These are phyloP conservation scores for Ophiocordyceps camponoti-saundersi DNA, from an alignment of 2,329 filamentous ascomycete genomes.

Conservation along the genomic window DNA sequence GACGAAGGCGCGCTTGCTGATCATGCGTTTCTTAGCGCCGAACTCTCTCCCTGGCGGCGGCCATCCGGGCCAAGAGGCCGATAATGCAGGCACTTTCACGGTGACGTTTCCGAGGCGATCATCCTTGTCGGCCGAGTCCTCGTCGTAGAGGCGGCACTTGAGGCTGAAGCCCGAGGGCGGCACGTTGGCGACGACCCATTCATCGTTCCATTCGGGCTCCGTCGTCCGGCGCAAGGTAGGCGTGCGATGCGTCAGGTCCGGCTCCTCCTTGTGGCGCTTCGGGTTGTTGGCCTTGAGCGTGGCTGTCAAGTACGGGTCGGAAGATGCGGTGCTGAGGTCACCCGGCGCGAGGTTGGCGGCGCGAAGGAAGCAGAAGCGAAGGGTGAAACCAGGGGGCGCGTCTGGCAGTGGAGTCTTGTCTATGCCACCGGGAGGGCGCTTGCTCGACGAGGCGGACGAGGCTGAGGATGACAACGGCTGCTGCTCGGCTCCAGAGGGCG, in stretches of 20 bases:
- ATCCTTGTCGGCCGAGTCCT: constrained; percentile 73
- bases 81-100: constrained; percentile 43
- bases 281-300: constrained; percentile 57
- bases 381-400: constrained; percentile 61
- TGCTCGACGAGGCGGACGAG: constrained; percentile 4
- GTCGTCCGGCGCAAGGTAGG: constrained; percentile 55
- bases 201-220: constrained; percentile 65
- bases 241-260: constrained; percentile 56
- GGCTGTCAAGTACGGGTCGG: constrained; percentile 69
- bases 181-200: constrained; percentile 81
- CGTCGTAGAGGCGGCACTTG: constrained; percentile 78
- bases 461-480: background rate
- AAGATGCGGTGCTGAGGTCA: constrained; percentile 60
- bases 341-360: constrained; percentile 69
- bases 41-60: constrained; percentile 40
- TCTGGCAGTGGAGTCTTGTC: constrained; percentile 63
- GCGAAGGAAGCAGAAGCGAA: constrained; percentile 70
- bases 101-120: constrained; percentile 81
- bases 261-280: constrained; percentile 72
- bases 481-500: background rate
- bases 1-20: constrained; percentile 73
- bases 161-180: constrained; percentile 66
- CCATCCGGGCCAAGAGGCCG: constrained; percentile 53
- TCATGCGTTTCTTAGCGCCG: constrained; percentile 65
- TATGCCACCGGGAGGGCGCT: constrained; percentile 54